Evolutionary conservation across 495 filamentous ascomycete species (phyloP), one percentile per base, ranked within the genome.

Genomic region (Trichoderma virens): DNA sequence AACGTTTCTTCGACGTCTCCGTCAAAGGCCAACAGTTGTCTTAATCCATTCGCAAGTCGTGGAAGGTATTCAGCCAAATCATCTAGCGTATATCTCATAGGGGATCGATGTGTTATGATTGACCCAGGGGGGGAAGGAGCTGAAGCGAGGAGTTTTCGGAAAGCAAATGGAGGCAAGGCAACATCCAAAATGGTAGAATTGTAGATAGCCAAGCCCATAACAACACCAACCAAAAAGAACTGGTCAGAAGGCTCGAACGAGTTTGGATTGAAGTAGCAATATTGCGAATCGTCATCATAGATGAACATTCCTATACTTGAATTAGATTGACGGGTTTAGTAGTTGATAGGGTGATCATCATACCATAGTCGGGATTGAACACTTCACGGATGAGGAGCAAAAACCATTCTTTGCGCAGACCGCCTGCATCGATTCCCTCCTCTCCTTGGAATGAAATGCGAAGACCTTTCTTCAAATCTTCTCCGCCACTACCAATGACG

Each of bases 151-250:
- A 97, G 78, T 74, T 96, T 97, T 67, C 90, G 86, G 72, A 97
- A 98, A 1, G 88, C 88, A 71, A 96, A 96, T n/a, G 93, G 92
- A 5, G 93, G 93, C 18, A 98, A 79, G 9, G 90, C 88, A 59
- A 98, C 83, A 70, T 98, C 93, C 6, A 98, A 81, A 68, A 98
- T 97, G 2, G 91, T 98, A 1, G 91, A 95, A 74, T 98, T 97
- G 79, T 98, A 96, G 68, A 98, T 96, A 23, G 93, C 93, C 28
- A 98, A 82, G 3, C 93, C 93, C 30, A 97, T 83, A 34, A 97
- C 76, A 41, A 92, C 90, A 28, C 93, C 93, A 59, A 98, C 90
- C 54, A 98, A 79, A 70, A 93, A 96, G 72, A 90, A 98, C 67
- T 97, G 93, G 70, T 97, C 91, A 8, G 93, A 93, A 0, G 91